phyloP scores from a whole-genome alignment of 805 yeast species.

The Kockiozyma suomiensis region DNA sequence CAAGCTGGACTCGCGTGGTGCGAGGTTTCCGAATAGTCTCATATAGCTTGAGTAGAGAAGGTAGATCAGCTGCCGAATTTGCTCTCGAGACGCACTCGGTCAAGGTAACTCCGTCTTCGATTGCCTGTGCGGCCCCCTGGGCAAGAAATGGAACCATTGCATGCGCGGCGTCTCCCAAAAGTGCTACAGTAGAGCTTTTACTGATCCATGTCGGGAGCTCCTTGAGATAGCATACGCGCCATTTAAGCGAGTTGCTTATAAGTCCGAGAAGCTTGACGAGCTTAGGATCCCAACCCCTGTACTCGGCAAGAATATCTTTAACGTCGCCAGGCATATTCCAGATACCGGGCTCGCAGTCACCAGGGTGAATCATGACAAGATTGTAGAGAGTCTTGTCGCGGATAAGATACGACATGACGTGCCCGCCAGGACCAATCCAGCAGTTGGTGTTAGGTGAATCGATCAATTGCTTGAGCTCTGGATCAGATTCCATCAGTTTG shows the following conservation, averaged over 20 bases:
- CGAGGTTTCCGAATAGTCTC: slow-evolving; percentile 11
- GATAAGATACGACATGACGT: slow-evolving; percentile 11
- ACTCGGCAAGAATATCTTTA: slow-evolving; percentile 36
- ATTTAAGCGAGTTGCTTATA: slow-evolving; percentile 34
- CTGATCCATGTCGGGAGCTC: slow-evolving; percentile 40
- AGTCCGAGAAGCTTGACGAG: slow-evolving; percentile 33
- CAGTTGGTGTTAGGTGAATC: slow-evolving; percentile 9
- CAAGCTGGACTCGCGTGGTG: slow-evolving; percentile 2
- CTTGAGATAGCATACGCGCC: slow-evolving; percentile 37
- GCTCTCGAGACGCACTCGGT: not conserved
- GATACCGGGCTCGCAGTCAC: slow-evolving; percentile 8
- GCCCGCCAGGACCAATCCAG: slow-evolving; percentile 27
- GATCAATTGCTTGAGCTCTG: slow-evolving; percentile 12
- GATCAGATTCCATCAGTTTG: not conserved
- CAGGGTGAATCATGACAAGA: slow-evolving; percentile 18
- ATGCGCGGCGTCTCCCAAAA: slow-evolving; percentile 46
- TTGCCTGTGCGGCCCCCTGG: slow-evolving; percentile 42
- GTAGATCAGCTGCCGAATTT: not conserved
- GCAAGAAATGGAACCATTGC: slow-evolving; percentile 44
- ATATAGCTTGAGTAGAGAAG: not conserved
- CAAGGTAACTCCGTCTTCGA: slow-evolving; percentile 39
- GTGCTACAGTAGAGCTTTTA: slow-evolving; percentile 37
- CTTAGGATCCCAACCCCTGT: slow-evolving; percentile 40
- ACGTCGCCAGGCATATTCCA: slow-evolving; percentile 12
- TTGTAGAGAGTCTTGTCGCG: slow-evolving; percentile 12